Percentiles rank a stretch among this genome's conserved stretches.
Evolutionary conservation across 148 eudicot species (phyloP).

Genomic region (Suaeda aralocaspica): DNA sequence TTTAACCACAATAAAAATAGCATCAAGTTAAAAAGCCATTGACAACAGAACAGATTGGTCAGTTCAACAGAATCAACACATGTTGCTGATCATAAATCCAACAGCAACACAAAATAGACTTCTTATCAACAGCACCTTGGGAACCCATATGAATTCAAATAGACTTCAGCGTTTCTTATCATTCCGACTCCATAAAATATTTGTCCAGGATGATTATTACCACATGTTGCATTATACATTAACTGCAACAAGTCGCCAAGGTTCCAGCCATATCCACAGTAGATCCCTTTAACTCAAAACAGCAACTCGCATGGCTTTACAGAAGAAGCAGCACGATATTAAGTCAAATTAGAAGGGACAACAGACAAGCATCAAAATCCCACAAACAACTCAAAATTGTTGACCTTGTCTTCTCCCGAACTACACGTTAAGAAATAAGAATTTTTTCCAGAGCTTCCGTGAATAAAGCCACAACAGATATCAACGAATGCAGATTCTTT

Average conservation of each 20-base stretch:
- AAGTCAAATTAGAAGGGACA: background rate
- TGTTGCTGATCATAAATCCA: background rate
- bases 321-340: background rate
- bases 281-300: background rate
- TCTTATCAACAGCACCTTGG: background rate
- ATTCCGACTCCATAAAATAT: background rate
- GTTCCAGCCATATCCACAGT: too few relatives aligned
- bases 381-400: background rate
- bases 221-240: background rate
- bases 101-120: background rate
- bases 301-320: background rate
- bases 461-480: background rate
- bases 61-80: background rate
- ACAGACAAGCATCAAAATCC: background rate
- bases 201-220: background rate
- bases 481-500: background rate
- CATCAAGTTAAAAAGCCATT: slow-evolving; percentile 6
- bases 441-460: background rate
- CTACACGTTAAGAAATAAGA: too few relatives aligned
- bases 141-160: background rate
- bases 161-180: background rate
- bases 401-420: background rate
- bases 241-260: too few relatives aligned
- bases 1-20: background rate
- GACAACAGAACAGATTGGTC: background rate